These are phyloP conservation scores for Brassica nigra DNA, from an alignment of 345 rosid genomes.

Conservation along the genomic window DNA sequence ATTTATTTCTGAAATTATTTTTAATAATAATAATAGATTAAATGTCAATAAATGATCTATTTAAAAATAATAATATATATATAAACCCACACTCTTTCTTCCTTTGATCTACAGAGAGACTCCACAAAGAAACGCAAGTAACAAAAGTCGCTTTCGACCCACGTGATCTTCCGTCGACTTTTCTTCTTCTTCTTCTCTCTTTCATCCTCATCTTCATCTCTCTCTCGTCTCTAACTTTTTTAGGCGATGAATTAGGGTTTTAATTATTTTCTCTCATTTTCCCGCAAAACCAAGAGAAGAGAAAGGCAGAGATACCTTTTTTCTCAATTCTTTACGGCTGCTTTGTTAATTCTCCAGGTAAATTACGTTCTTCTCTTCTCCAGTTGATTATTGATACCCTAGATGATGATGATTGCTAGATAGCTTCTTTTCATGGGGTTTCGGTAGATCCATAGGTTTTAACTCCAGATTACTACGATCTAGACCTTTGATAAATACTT, in stretches of 20 bases:
- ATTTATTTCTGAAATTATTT: slow-evolving; percentile 7
- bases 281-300: not conserved
- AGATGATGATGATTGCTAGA: not conserved
- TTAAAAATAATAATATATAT: not conserved
- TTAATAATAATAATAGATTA: not conserved
- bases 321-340: not conserved
- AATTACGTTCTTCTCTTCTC: not conserved
- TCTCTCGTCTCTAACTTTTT: slow-evolving; percentile 19
- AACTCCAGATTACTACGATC: slow-evolving; percentile 16
- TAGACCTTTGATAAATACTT: not conserved
- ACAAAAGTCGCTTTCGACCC: slow-evolving; percentile 42
- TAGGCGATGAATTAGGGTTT: slow-evolving; percentile 37
- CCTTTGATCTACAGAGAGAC: slow-evolving; percentile 38
- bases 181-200: slow-evolving; percentile 29
- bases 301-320: not conserved
- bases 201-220: not conserved
- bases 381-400: not conserved
- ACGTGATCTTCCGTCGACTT: slow-evolving; percentile 45
- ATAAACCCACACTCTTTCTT: slow-evolving; percentile 12
- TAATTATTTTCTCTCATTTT: slow-evolving; percentile 5
- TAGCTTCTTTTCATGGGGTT: not conserved
- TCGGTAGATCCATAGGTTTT: slow-evolving; percentile 26
- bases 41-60: slow-evolving; percentile 23
- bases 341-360: slow-evolving; percentile 24
- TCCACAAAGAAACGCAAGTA: slow-evolving; percentile 39